These are phyloP conservation scores for Chalaropsis ovoidea DNA, from an alignment of 2,329 filamentous ascomycete genomes.

Conservation along the genomic window DNA sequence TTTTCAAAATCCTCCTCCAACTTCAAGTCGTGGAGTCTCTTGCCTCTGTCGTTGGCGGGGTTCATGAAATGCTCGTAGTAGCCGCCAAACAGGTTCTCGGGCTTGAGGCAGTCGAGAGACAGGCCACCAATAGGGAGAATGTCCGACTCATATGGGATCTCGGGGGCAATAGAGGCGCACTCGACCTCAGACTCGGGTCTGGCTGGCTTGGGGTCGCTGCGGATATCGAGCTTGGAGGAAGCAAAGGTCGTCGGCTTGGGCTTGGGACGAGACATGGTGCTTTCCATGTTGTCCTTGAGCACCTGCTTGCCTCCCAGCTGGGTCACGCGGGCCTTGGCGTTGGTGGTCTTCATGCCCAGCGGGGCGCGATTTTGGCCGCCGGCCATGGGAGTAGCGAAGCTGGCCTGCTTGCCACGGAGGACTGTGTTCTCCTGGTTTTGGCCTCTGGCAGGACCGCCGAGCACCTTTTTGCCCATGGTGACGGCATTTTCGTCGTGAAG, in stretches of 20 bases:
- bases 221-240: slow-evolving; percentile 35
- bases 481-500: slow-evolving; percentile 74
- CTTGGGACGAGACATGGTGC: slow-evolving; percentile 39
- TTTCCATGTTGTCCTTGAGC: slow-evolving; percentile 52
- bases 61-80: slow-evolving; percentile 53
- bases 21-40: slow-evolving; percentile 52
- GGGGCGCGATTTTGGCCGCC: slow-evolving; percentile 58
- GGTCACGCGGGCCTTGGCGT: slow-evolving; percentile 62
- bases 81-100: slow-evolving; percentile 49
- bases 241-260: slow-evolving; percentile 45
- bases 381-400: slow-evolving; percentile 25
- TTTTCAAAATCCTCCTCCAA: slow-evolving; percentile 45
- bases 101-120: slow-evolving; percentile 49
- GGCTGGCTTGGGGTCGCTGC: slow-evolving; percentile 32
- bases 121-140: slow-evolving; percentile 50
- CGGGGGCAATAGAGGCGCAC: slow-evolving; percentile 66
- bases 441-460: slow-evolving; percentile 18
- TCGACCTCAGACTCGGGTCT: slow-evolving; percentile 66
- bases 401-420: slow-evolving; percentile 19
- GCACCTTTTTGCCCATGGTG: slow-evolving; percentile 22
- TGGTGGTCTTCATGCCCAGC: slow-evolving; percentile 90
- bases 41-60: slow-evolving; percentile 57
- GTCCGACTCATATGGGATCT: slow-evolving; percentile 59
- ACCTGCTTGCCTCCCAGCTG: slow-evolving; percentile 55
- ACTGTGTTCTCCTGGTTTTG: slow-evolving; percentile 23